Evolutionary conservation across 2,329 filamentous ascomycete species (phyloP), one percentile per base, ranked within the genome.

Genomic region (Xylariales sp.): DNA sequence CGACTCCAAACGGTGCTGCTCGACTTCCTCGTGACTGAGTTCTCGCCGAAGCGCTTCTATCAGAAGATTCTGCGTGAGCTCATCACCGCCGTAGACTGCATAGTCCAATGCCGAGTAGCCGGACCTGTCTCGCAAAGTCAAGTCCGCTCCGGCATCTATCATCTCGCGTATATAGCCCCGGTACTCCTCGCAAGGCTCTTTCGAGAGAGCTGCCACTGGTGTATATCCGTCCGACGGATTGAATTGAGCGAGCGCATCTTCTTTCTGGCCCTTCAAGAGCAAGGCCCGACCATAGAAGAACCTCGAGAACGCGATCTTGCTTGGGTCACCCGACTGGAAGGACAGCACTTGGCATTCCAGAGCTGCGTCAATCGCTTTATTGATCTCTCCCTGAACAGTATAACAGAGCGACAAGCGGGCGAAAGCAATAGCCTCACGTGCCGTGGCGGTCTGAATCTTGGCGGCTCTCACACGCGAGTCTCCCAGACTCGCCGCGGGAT

Each of bases 61-160:
- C 8, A 27, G 24, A 6, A 44, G 21, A 14, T 52, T 27, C 7
- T 47, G 27, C 14, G 16, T 31, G 14, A 8, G 8, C 24, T 8
- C 8, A n/a, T 27, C n/a, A 8, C 49, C 56, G 38, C 49, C 59
- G 38, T 57, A 65, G 1, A 65, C 56, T 5, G 63, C 58, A 42
- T 62, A 62, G 28, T 66, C 64, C 3, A 67, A 45, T 1, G 62
- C 63, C 5, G 50, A 57, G 40, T 66, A 66, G 4, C 61, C 62
- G 4, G 61, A 46, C 5, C 58, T 50, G 31, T 68, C 63, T 3
- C 50, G 39, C 4, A 54, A 43, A 15, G 54, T 48, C 43, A 66
- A 31, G 35, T 65, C 53, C 5, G 53, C 62, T 1, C 62, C 59
- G 2, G 52, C 52, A 7, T 58, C 50, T 1, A 65, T 46, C 8